Base-by-base conservation (phyloP, 164 flowering plant species). In the Stephania japonica region DNA sequence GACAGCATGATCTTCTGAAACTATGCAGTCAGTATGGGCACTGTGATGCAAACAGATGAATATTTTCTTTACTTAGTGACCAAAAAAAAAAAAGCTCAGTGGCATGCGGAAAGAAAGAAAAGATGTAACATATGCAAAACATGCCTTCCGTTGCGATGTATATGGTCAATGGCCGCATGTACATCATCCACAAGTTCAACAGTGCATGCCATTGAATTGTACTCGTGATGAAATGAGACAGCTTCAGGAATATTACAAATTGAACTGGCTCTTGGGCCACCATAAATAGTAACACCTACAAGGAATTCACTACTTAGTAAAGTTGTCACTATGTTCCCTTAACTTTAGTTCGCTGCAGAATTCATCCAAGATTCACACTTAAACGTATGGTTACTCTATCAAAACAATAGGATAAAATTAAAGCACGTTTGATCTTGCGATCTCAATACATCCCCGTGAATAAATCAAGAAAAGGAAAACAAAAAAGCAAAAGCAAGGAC, bases 151-250 rank as follows among this genome's bases (percentile, higher is more conserved):
- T 93, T 90, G 70, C 79, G 80, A 80, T 93, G 92, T 78, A 96
- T 93, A 76, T 96, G 99, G 72, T 88, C 89, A 79, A 96, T 86
- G 75, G 99, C 99, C 67, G 86, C 88, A 78, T 82, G 59, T 6
- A 96, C 94, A 82, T 93, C 91, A 77, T 96, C 97, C 73, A 93
- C 98, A 69, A 90, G 81, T 85, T 96, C 99, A 72, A 96, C 71
- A 11, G 99, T 89, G 82, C 98, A 96, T 71, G 94, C 89, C 84
- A 84, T 72, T 61, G 97, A 89, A 76, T 82, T 89, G 84, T 96
- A 96, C 75, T 96, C 98, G 8, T 90, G 97, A 82, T 92, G 95
- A 70, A 96, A 87, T 42, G 97, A 87, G 18, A 11, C 72, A 6
- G 90, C 83, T 81, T 80, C 83, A 26, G 87, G 87, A 72, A 93